phyloP scores from a whole-genome alignment of 768 basidiomycete species.

The Lactarius deliciosus region DNA sequence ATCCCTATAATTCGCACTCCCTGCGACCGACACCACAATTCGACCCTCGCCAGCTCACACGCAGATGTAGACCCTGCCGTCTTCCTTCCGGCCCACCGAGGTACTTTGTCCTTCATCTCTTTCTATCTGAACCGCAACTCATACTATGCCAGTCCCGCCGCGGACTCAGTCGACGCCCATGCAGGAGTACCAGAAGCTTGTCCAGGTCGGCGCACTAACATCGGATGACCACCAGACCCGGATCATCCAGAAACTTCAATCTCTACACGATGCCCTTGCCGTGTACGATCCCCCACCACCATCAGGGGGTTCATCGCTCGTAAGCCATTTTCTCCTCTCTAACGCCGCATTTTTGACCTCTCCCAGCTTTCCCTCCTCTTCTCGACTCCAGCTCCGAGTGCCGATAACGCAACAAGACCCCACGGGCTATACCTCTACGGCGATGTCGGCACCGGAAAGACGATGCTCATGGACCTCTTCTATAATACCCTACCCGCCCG shows the following conservation, averaged over 20 bases:
- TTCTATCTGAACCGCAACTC: background rate
- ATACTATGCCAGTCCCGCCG: background rate
- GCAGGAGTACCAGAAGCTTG: conserved; percentile 47
- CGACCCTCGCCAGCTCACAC: conserved; percentile 11
- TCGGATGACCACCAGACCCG: conserved; percentile 82
- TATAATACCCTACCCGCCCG: conserved; percentile 74
- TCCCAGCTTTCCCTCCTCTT: conserved; percentile 25
- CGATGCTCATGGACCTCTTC: conserved; percentile 99
- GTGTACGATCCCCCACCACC: conserved; percentile 63
- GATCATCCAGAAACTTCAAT: conserved; percentile 81
- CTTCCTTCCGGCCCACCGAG: conserved; percentile 3
- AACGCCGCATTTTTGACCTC: background rate
- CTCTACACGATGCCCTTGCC: conserved; percentile 68
- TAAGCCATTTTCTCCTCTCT: conserved; percentile 29
- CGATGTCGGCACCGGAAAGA: conserved; percentile 96
- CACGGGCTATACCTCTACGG: conserved; percentile 91
- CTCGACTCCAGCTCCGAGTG: conserved; percentile 22
- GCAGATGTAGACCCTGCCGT: background rate
- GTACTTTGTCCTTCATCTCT: conserved; percentile 1
- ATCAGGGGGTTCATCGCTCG: conserved; percentile 36
- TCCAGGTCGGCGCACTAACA: conserved; percentile 53
- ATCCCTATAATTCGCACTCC: background rate
- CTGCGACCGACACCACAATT: conserved; percentile 7
- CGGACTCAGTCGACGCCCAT: conserved; percentile 33
- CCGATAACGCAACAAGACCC: conserved; percentile 40